These are phyloP conservation scores for Alternaria sp. DNA, from an alignment of 2,329 filamentous ascomycete species.

Conservation along the genomic window DNA sequence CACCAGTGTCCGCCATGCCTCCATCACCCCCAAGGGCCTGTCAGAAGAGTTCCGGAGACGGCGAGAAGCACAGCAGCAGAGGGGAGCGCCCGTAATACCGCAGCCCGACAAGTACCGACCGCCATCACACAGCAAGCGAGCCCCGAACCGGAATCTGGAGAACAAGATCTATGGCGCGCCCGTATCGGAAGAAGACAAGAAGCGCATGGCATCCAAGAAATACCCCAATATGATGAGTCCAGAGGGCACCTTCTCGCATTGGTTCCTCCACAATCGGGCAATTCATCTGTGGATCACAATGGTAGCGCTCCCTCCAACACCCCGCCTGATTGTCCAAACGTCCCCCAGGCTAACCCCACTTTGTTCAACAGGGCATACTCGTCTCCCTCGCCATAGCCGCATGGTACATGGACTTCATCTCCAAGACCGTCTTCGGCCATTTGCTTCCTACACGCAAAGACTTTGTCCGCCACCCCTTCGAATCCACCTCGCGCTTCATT, in stretches of 20 bases:
- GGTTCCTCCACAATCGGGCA: constrained; percentile 78
- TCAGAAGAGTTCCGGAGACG: constrained; percentile 42
- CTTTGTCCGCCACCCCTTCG: constrained; percentile 73
- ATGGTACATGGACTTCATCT: constrained; percentile 79
- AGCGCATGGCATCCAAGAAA: constrained; percentile 71
- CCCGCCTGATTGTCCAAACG: not conserved
- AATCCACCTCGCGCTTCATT: constrained; percentile 69
- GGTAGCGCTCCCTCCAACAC: constrained; percentile 58
- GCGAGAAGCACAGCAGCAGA: constrained; percentile 43
- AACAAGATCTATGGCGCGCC: constrained; percentile 79
- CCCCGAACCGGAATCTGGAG: constrained; percentile 62
- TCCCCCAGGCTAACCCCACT: constrained; percentile 6
- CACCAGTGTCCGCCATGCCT: constrained; percentile 43
- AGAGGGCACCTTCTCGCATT: constrained; percentile 80
- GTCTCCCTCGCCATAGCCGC: constrained; percentile 74
- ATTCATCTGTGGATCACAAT: constrained; percentile 86
- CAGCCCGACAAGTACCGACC: constrained; percentile 91
- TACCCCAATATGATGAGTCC: constrained; percentile 93
- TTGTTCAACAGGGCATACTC: constrained; percentile 66
- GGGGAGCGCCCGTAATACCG: constrained; percentile 67
- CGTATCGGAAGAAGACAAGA: constrained; percentile 70
- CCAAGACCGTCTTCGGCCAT: constrained; percentile 79
- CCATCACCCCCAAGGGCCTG: constrained; percentile 36
- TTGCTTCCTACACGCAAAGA: constrained; percentile 76
- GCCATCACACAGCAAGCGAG: constrained; percentile 82